Evolutionary conservation across 148 eudicot genomes (phyloP).

Genomic region (Rhododendron williamsianum): DNA sequence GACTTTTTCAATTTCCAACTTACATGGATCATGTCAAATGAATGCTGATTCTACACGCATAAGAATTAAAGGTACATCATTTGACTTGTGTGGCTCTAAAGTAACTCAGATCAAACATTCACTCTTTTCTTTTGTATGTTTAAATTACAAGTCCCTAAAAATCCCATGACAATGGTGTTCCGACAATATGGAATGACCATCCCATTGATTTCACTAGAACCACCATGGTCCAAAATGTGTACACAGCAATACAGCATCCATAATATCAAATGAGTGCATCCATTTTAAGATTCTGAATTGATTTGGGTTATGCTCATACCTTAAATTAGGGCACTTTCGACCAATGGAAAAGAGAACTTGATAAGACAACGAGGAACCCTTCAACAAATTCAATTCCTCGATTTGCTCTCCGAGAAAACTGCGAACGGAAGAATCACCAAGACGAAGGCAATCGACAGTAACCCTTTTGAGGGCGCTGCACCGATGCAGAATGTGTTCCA

Average conservation of each 20-base stretch:
- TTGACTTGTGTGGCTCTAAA: background rate
- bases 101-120: background rate
- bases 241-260: background rate
- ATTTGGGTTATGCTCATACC: slow-evolving; percentile 24
- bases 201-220: background rate
- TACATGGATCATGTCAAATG: background rate
- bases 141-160: background rate
- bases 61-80: background rate
- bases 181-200: background rate
- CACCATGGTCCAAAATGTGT: background rate
- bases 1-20: background rate
- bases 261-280: background rate
- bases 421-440: slow-evolving; percentile 18
- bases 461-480: slow-evolving; percentile 21
- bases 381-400: slow-evolving; percentile 39
- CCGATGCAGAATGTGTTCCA: slow-evolving; percentile 18
- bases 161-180: background rate
- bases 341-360: slow-evolving; percentile 31
- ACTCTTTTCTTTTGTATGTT: background rate
- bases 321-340: slow-evolving; percentile 35
- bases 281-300: background rate
- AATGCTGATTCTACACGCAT: background rate
- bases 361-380: slow-evolving; percentile 28
- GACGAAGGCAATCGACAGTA: slow-evolving; percentile 40
- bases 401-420: slow-evolving; percentile 28